phyloP scores from a whole-genome alignment of 495 filamentous ascomycete species.

The Corynascus novoguineensis region DNA sequence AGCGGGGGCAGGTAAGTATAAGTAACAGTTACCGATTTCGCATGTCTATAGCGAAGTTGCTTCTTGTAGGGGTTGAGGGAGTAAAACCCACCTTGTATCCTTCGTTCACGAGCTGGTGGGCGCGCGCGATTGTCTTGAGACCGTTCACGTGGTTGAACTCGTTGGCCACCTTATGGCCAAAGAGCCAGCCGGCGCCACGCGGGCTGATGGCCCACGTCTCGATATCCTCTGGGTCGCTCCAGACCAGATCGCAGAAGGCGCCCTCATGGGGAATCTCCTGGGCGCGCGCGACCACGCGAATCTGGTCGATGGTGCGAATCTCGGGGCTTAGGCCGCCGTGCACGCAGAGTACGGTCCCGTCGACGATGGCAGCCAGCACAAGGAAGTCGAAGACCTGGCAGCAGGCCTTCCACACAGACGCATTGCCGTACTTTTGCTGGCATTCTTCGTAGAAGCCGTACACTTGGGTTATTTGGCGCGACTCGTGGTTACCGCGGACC shows the following conservation, averaged over 20 bases:
- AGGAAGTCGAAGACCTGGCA: conserved; percentile 99
- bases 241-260: conserved; percentile 96
- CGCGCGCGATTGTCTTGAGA: conserved; percentile 86
- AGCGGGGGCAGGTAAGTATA: not conserved
- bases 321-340: conserved; percentile 96
- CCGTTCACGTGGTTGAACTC: conserved; percentile 99
- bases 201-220: conserved; percentile 97
- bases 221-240: conserved; percentile 97
- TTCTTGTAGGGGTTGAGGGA: not conserved
- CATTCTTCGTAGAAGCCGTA: conserved; percentile 99
- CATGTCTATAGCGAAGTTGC: too few species aligned
- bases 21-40: too few species aligned
- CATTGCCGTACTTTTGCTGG: conserved; percentile 95
- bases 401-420: conserved; percentile 97
- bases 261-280: conserved; percentile 98
- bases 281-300: conserved; percentile 92
- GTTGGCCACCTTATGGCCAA: conserved; percentile 94
- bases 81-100: conserved; percentile 72
- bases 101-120: conserved; percentile 96
- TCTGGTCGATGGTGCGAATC: conserved; percentile 91
- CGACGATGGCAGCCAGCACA: conserved; percentile 90
- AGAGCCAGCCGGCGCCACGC: conserved; percentile 92
- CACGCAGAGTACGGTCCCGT: conserved; percentile 93
- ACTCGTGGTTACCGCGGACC: conserved; percentile 96
- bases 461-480: conserved; percentile 95